Evolutionary conservation across 805 yeast species (phyloP), one percentile per base, ranked within the genome.

Genomic region (Soucietia sequanensis): DNA sequence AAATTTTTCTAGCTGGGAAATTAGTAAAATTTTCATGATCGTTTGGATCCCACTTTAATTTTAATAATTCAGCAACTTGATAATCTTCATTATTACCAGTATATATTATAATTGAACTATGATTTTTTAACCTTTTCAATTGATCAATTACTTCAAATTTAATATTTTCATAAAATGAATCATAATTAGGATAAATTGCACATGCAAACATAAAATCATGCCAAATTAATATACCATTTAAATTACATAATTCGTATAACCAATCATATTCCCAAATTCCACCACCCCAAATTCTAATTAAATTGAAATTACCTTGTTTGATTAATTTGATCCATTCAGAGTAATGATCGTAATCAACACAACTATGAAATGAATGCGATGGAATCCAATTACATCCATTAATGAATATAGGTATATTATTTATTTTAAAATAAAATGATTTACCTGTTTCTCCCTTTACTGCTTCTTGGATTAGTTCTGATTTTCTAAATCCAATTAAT

Each of bases 181-280:
- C 47, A 41, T 68, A 58, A 4, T 61, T 71, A 3, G 79, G 80
- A 39, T 75, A 75, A 31, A 67, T 73, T 1, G 78, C 80, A 54
- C 80, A 75, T 2, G 76, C 79, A 58, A 75, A 75, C 78, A 74
- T 68, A 47, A 75, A 72, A 45, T 75, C 80, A 35, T 75, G 80
- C 77, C 78, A 75, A 6, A 75, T 68, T 44, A 75, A 29, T 8
- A 75, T 34, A 3, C 76, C 76, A 3, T 56, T 39, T 13, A 58
- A 31, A 42, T 72, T 77, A 49, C 77, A 72, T 38, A 58, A 62
- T 18, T 59, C 53, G 44, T 72, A 72, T 42, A 72, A 67, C 5
- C 40, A 24, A 20, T 70, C 74, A 17, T 43, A 48, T 39, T 72
- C 77, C 41, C 65, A 72, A 39, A 49, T 53, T 2, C 78, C 78